Evolutionary conservation across 1,284 basidiomycete genomes (phyloP).

Genomic region (Golubevia sp.): DNA sequence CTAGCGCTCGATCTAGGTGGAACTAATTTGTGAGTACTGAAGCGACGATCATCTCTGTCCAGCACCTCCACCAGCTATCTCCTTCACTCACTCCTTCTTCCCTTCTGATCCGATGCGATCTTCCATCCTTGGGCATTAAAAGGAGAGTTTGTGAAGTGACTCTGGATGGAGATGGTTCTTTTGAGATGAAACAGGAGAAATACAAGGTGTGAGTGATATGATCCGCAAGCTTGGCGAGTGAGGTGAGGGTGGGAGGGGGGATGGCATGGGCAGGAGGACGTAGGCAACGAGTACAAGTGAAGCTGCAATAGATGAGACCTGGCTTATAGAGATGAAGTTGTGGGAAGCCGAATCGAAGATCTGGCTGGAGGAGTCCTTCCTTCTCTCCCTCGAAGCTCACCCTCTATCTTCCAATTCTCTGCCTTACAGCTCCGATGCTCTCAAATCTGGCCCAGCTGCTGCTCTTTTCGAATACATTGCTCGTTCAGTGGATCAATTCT

Average conservation of each 20-base stretch:
- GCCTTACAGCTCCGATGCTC: conserved; percentile 31
- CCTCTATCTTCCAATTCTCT: background rate
- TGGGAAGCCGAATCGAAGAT: conserved; percentile 74
- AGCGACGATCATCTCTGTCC: conserved; percentile 1
- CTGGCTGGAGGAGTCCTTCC: conserved; percentile 2
- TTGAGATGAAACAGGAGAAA: conserved; percentile 53
- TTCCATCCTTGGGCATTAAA: too few species aligned
- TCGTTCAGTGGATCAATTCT: conserved; percentile 40
- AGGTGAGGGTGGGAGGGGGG: too few species aligned
- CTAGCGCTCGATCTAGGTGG: conserved; percentile 53
- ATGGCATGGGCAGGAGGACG: conserved; percentile 85
- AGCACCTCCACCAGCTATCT: background rate
- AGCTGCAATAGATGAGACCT: background rate
- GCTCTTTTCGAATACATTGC: conserved; percentile 54
- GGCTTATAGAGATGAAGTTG: conserved; percentile 60
- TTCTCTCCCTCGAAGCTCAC: background rate
- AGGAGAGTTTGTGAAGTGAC: conserved; percentile 44
- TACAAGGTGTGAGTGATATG: conserved; percentile 45
- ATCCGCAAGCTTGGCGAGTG: too few species aligned
- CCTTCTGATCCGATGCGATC: background rate
- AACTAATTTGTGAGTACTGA: conserved; percentile 35
- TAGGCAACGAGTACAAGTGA: conserved; percentile 66
- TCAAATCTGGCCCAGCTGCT: conserved; percentile 40
- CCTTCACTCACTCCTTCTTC: background rate
- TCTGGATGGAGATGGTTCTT: conserved; percentile 35